Evolutionary conservation across 768 basidiomycete genomes (phyloP), one percentile per base, ranked within the genome.

Genomic region (Cyathus striatus): DNA sequence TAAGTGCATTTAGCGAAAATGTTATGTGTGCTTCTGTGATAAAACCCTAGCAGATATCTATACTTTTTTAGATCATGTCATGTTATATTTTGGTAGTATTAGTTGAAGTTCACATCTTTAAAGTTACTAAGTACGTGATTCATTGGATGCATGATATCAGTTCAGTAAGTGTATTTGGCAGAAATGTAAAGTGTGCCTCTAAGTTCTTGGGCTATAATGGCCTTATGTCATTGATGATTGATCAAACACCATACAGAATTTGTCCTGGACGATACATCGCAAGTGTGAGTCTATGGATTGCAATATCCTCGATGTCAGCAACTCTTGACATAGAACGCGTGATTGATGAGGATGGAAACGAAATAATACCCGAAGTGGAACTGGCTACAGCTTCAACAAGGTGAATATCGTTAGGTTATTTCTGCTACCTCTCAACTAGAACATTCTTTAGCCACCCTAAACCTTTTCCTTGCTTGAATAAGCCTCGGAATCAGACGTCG

Each of bases 231-330:
- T 30, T 37, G 30, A n/a, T 21, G 23, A 14, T 14, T 24, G 14
- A 16, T 22, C 4, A 26, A 14, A 25, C 30, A 10, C 5, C 36
- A 16, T n/a, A n/a, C 41, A 49, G 48, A 30, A 46, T 46, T 20
- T 49, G 48, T 32, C 48, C 69, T 12, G 67, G 70, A n/a, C 49
- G 35, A 21, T 45, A 64, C 21, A 30, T 71, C 2, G 69, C 60
- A 13, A 53, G 60, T 10, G 53, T 55, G 17, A 61, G 49, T 6
- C 22, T 66, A 26, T 70, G 61, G 62, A 57, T 59, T 5, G 47
- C 55, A 2, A 40, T 66, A n/a, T 63, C 52, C 14, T 61, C 57
- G 6, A 43, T 60, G 13, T 46, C 71, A n/a, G 52, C 62, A 1
- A 56, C 59, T 0, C 16, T 66, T 40, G 45, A 41, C 14, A 41